Percentiles rank a stretch among this genome's conserved stretches.
Conservation (phyloP, 805 yeast genomes). For the Vanderwaltozyma tropicalis region DNA sequence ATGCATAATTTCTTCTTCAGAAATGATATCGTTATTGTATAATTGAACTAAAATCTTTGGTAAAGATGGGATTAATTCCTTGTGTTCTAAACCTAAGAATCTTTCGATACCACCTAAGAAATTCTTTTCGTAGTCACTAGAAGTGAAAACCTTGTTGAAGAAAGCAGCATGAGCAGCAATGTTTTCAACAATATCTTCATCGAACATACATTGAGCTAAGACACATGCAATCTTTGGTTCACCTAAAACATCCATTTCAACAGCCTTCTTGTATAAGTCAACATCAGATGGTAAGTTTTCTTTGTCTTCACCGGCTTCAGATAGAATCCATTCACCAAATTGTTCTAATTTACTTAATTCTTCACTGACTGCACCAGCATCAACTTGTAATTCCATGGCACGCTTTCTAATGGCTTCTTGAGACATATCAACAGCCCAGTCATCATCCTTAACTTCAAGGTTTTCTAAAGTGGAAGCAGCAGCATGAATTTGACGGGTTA, state of each 20-base stretch:
- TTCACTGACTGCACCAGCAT: conserved; percentile 33
- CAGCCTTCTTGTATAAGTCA: conserved; percentile 84
- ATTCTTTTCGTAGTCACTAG: conserved; percentile 69
- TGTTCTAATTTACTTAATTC: conserved; percentile 47
- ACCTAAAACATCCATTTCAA: conserved; percentile 60
- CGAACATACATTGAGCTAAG: conserved; percentile 81
- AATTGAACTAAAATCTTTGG: conserved; percentile 75
- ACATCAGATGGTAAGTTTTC: conserved; percentile 67
- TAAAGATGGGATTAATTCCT: conserved; percentile 55
- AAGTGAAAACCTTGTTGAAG: conserved; percentile 56
- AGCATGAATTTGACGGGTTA: conserved; percentile 70
- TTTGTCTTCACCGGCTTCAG: conserved; percentile 39
- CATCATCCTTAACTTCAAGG: conserved; percentile 70
- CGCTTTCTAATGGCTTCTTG: conserved; percentile 92
- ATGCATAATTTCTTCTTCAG: conserved; percentile 68
- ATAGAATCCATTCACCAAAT: conserved; percentile 82
- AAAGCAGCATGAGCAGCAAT: conserved; percentile 72
- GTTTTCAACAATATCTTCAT: conserved; percentile 63
- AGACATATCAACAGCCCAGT: conserved; percentile 96
- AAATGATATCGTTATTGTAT: conserved; percentile 73
- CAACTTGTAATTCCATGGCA: conserved; percentile 75
- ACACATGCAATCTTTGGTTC: conserved; percentile 79
- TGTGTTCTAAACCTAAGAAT: conserved; percentile 72
- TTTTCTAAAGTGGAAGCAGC: conserved; percentile 66
- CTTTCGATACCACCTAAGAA: conserved; percentile 95